These are phyloP conservation scores for Lyophyllum semitale DNA, from an alignment of 768 basidiomycete species.

Conservation along the genomic window DNA sequence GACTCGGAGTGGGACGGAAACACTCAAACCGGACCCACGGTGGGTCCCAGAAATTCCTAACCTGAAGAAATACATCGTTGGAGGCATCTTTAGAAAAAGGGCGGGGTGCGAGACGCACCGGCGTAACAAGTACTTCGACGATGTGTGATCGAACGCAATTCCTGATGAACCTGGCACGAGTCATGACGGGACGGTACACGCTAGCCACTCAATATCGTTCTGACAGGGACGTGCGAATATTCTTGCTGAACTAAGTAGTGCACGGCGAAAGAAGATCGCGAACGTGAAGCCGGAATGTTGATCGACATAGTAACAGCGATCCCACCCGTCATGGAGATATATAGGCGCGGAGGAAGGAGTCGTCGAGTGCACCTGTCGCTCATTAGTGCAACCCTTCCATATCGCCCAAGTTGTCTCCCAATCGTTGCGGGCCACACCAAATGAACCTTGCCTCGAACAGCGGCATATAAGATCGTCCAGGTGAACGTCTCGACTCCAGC, in stretches of 20 bases:
- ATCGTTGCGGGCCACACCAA: neutral
- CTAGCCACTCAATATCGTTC: too few relatives aligned
- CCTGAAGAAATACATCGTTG: neutral
- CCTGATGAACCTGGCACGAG: neutral
- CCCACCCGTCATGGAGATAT: neutral
- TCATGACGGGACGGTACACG: too few relatives aligned
- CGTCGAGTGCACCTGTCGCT: neutral
- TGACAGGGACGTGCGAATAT: too few relatives aligned
- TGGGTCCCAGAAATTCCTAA: neutral
- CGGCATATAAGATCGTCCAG: neutral
- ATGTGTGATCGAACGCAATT: neutral
- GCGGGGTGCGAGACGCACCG: neutral
- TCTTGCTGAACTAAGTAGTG: too few relatives aligned
- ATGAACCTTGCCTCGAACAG: neutral
- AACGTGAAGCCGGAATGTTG: neutral
- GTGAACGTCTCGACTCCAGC: neutral
- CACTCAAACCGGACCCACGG: conserved; percentile 1
- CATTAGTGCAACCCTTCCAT: too few relatives aligned
- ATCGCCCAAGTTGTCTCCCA: too few relatives aligned
- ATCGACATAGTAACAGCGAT: neutral
- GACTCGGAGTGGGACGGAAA: conserved; percentile 5
- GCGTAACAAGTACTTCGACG: too few relatives aligned
- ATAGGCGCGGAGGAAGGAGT: neutral
- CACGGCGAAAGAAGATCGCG: neutral
- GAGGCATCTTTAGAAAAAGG: neutral